Percentiles rank a stretch among this genome's conserved stretches.
Conservation (phyloP, 2,329 filamentous ascomycete species). For the Sporothrix pseudoabietina region DNA sequence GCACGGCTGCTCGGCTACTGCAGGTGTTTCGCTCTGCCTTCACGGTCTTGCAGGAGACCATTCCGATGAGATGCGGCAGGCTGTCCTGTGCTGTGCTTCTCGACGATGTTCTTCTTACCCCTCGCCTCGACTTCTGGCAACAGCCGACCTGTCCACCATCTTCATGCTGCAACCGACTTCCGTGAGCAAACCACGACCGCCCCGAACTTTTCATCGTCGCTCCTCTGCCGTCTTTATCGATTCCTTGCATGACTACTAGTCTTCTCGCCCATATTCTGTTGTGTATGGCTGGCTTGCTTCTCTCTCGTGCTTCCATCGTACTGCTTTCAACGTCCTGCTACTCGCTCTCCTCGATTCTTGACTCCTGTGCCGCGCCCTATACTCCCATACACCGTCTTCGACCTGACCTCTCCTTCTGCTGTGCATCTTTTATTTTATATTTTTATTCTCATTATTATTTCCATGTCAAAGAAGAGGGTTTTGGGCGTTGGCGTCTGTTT, state of each 20-base stretch:
- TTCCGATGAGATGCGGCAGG: neutral
- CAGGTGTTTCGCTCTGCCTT: neutral
- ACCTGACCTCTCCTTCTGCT: neutral
- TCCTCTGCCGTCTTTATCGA: neutral
- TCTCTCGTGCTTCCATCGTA: neutral
- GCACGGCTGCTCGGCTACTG: neutral
- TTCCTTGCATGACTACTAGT: neutral
- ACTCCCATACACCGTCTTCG: neutral
- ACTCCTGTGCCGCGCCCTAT: neutral
- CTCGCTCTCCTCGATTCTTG: neutral
- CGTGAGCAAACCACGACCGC: neutral
- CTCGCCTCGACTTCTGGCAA: neutral
- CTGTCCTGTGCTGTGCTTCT: neutral
- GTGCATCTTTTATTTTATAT: neutral
- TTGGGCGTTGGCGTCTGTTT: conserved; percentile 26
- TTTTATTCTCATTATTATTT: neutral
- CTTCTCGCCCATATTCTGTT: neutral
- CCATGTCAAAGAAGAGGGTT: neutral
- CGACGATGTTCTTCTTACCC: neutral
- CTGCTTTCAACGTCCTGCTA: neutral
- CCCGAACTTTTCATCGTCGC: neutral
- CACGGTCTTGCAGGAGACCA: neutral
- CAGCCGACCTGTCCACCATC: neutral
- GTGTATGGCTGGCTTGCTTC: too few species aligned
- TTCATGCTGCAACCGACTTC: neutral